Evolutionary conservation across 805 yeast genomes (phyloP).

Genomic region (Millerozyma acaciae): DNA sequence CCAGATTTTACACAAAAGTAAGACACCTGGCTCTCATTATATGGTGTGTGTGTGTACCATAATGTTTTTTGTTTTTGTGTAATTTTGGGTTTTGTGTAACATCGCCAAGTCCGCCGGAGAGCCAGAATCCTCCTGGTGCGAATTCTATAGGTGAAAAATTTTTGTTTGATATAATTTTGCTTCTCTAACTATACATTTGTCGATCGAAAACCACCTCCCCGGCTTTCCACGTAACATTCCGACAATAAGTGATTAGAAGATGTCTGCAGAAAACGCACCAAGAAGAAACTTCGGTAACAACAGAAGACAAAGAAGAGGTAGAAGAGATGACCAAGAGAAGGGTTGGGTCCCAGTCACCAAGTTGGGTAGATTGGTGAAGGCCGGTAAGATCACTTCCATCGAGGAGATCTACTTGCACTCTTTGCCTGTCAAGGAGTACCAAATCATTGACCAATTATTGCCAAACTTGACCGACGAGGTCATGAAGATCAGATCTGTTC

Average conservation of each 20-base stretch:
- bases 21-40: too few species aligned
- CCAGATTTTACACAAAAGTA: too few species aligned
- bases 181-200: slow-evolving; percentile 21
- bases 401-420: slow-evolving; percentile 99
- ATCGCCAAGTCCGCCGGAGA: too few species aligned
- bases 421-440: slow-evolving; percentile 98
- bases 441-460: slow-evolving; percentile 93
- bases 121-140: too few species aligned
- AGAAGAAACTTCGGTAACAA: slow-evolving; percentile 47
- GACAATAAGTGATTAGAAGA: slow-evolving; percentile 34
- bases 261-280: slow-evolving; percentile 45
- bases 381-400: slow-evolving; percentile 92
- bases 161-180: not conserved
- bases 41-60: too few species aligned
- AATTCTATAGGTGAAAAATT: slow-evolving; percentile 2
- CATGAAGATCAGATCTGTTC: slow-evolving; percentile 99
- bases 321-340: slow-evolving; percentile 90
- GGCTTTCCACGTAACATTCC: slow-evolving; percentile 73
- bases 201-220: slow-evolving; percentile 70
- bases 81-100: too few species aligned
- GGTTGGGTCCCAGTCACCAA: slow-evolving; percentile 99
- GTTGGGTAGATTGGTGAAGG: slow-evolving; percentile 99
- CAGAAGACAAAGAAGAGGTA: slow-evolving; percentile 60
- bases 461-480: slow-evolving; percentile 97
- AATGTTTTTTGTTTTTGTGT: too few species aligned